Conservation (phyloP, 257 asterid genomes). For the Capsicum rhomboideum region DNA sequence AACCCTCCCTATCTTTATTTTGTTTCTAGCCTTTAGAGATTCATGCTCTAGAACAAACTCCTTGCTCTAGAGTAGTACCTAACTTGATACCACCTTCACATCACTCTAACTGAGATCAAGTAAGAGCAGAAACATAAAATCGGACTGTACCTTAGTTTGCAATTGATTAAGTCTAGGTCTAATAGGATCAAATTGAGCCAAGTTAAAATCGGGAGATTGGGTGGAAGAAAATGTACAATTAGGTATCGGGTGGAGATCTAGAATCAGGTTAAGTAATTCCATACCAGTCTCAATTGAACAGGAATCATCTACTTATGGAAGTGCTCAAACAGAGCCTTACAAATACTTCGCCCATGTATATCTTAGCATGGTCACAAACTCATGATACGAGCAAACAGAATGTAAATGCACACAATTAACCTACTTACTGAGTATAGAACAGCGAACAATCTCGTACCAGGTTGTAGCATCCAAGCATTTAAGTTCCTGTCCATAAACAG, state of each 20-base stretch:
- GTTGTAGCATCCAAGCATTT: slow-evolving; percentile 68
- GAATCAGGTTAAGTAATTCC: not conserved
- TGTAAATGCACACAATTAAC: not conserved
- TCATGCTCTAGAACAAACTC: not conserved
- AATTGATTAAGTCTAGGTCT: not conserved
- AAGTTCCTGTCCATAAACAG: slow-evolving; percentile 44
- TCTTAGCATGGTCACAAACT: not conserved
- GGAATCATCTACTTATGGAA: not conserved
- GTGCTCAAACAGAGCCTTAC: not conserved
- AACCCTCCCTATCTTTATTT: not conserved
- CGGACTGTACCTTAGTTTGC: too few species aligned
- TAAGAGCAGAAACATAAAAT: not conserved
- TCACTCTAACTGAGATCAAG: not conserved
- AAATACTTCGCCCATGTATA: not conserved
- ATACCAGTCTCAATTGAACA: not conserved
- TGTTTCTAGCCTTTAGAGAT: not conserved
- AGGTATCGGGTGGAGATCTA: not conserved
- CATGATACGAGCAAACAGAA: not conserved
- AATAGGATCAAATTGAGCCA: not conserved
- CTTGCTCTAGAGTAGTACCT: not conserved
- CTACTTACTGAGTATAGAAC: slow-evolving; percentile 74
- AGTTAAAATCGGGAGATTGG: not conserved
- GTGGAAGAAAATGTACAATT: not conserved
- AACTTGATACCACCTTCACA: not conserved
- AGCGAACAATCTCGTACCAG: slow-evolving; percentile 53